phyloP scores from a whole-genome alignment of 495 filamentous ascomycete genomes.

The Penicillium bialowiezense region DNA sequence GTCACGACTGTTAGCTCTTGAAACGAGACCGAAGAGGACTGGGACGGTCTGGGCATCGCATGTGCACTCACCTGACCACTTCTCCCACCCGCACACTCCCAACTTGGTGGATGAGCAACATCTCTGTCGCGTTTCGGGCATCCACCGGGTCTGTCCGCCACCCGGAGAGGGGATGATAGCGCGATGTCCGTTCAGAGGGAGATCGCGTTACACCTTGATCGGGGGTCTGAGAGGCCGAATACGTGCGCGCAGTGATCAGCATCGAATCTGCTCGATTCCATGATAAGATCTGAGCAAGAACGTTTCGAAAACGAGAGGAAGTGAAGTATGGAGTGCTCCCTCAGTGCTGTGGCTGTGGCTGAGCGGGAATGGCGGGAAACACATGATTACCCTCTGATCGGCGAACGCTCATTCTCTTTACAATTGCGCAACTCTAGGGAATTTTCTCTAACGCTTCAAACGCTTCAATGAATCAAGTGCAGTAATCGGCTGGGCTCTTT shows the following conservation, averaged over 20 bases:
- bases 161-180: conserved; percentile 37
- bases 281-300: conserved; percentile 1
- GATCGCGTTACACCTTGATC: conserved; percentile 26
- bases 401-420: neutral
- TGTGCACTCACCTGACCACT: conserved; percentile 62
- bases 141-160: conserved; percentile 32
- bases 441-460: no score
- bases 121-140: conserved; percentile 38
- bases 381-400: neutral
- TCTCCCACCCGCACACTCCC: conserved; percentile 92
- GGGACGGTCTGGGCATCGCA: conserved; percentile 2
- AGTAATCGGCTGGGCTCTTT: conserved; percentile 32
- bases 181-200: conserved; percentile 18
- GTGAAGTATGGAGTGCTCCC: neutral
- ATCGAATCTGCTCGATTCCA: conserved; percentile 33
- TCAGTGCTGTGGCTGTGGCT: no score
- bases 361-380: conserved; percentile 1
- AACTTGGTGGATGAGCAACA: conserved; percentile 86
- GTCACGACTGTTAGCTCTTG: neutral
- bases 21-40: neutral
- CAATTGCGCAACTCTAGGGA: neutral
- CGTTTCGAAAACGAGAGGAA: no score
- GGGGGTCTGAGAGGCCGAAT: conserved; percentile 43
- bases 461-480: conserved; percentile 21
- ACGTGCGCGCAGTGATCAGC: conserved; percentile 50